Conservation (phyloP, 225 moss, liverwort and hornwort species). For the Rhytidiadelphus loreus region DNA sequence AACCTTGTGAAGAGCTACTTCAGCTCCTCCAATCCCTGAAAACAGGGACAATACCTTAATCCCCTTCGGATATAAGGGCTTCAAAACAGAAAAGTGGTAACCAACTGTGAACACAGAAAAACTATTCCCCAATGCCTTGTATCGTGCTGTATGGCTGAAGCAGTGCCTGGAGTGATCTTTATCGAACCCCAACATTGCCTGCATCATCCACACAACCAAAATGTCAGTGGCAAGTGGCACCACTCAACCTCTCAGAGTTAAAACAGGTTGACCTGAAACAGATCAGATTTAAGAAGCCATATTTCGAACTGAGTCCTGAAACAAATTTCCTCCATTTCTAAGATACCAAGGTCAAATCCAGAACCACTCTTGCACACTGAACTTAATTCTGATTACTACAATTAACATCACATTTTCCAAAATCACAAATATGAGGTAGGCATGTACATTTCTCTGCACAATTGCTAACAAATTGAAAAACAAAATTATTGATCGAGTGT, state of each 20-base stretch:
- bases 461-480: neutral
- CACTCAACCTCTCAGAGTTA: neutral
- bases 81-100: slow-evolving; percentile 73
- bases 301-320: neutral
- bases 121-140: slow-evolving; percentile 64
- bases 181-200: slow-evolving; percentile 73
- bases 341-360: neutral
- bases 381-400: neutral
- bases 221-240: neutral
- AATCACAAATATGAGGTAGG: neutral
- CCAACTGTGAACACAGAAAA: slow-evolving; percentile 77
- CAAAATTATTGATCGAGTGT: neutral
- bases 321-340: neutral
- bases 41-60: slow-evolving; percentile 67
- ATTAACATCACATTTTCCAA: neutral
- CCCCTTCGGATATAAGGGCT: slow-evolving; percentile 47
- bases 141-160: slow-evolving; percentile 16
- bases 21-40: slow-evolving; percentile 89
- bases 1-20: slow-evolving; percentile 73
- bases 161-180: slow-evolving; percentile 40
- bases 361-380: neutral
- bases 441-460: neutral
- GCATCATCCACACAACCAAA: neutral
- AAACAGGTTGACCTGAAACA: neutral
- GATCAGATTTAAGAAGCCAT: neutral